phyloP scores from a whole-genome alignment of 345 rosid species.

The Durio zibethinus region DNA sequence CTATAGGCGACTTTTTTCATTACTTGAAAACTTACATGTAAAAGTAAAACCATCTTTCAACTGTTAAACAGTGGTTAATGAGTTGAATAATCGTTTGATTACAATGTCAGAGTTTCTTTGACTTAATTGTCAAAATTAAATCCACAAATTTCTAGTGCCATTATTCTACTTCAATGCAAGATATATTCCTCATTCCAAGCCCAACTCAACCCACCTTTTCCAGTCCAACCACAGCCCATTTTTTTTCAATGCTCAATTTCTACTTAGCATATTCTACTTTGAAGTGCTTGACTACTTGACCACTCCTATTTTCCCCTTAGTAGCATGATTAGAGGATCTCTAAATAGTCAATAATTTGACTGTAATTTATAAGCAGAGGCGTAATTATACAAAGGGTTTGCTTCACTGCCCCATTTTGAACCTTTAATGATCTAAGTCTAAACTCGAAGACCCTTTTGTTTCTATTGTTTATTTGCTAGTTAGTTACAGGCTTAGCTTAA shows the following conservation, averaged over 20 bases:
- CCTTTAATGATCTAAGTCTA: neutral
- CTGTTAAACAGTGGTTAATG: neutral
- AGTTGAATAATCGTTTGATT: too few species aligned
- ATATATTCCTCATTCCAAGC: neutral
- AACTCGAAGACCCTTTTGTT: neutral
- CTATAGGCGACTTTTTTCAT: neutral
- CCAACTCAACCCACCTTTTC: neutral
- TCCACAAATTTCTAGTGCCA: neutral
- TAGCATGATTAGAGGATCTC: too few species aligned
- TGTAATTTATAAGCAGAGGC: too few species aligned
- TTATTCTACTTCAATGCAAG: neutral
- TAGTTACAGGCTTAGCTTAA: slow-evolving; percentile 15
- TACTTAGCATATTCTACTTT: neutral
- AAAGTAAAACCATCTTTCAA: neutral
- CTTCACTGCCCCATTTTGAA: neutral
- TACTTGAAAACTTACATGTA: neutral
- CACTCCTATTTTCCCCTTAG: too few species aligned
- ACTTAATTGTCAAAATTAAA: neutral
- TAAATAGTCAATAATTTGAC: too few species aligned
- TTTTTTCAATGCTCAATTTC: neutral
- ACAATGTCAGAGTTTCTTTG: neutral
- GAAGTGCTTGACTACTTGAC: too few species aligned
- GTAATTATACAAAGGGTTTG: neutral
- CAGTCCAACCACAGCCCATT: neutral
- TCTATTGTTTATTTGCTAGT: slow-evolving; percentile 16